A percentile compares a stretch with the other conserved stretches of the same genome.
Conservation (phyloP, 208 protist genomes). For the Trichomonas gallinae region DNA sequence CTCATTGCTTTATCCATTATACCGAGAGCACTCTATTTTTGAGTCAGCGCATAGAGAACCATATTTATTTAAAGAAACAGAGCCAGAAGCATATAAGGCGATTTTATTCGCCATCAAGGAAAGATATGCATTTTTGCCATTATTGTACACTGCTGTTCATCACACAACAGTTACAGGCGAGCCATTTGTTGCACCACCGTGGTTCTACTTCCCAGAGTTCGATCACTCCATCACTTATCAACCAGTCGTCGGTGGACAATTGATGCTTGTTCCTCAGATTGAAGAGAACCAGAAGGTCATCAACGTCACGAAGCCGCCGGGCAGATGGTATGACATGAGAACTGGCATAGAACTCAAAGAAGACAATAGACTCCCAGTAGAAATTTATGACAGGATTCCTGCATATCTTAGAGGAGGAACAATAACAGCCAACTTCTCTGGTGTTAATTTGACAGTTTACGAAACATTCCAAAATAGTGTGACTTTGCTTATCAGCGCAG, state of each 20-base stretch:
- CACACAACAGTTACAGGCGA: conserved; percentile 55
- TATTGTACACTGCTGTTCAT: conserved; percentile 83
- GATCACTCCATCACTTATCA: conserved; percentile 55
- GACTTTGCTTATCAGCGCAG: not conserved
- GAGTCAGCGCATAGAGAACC: conserved; percentile 83
- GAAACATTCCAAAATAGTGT: not conserved
- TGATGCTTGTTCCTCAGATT: conserved; percentile 66
- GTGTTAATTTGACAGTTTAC: not conserved
- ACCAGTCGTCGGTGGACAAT: conserved; percentile 60
- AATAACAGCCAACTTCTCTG: not conserved
- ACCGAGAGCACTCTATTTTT: conserved; percentile 79
- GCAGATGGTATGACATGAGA: not conserved
- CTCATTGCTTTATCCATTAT: conserved; percentile 80
- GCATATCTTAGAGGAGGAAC: not conserved
- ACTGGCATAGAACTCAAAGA: not conserved
- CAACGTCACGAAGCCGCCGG: conserved; percentile 61
- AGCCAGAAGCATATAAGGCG: conserved; percentile 30
- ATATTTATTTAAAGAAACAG: conserved; percentile 70
- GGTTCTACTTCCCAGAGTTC: conserved; percentile 63
- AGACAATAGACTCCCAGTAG: not conserved
- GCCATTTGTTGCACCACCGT: conserved; percentile 71
- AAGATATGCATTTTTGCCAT: conserved; percentile 74
- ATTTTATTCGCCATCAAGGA: conserved; percentile 48
- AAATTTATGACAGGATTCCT: not conserved
- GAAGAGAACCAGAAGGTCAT: conserved; percentile 43